Base-by-base conservation (phyloP, 2,329 filamentous ascomycete genomes). In the Aspergillus fumigatiaffinis region DNA sequence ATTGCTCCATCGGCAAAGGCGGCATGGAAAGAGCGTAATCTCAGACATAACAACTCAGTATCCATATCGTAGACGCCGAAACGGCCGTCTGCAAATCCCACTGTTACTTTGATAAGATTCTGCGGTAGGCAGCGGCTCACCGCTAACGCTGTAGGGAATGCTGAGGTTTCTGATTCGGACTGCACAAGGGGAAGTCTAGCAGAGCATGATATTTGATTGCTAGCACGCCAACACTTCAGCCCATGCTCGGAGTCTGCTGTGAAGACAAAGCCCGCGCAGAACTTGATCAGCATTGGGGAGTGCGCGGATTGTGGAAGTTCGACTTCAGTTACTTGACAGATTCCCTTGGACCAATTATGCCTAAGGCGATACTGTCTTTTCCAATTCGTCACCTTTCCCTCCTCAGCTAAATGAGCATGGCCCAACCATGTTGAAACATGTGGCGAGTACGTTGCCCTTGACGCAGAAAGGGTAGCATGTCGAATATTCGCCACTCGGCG, bases 291-390 rank as follows among this genome's bases (percentile, higher is more conserved):
- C 41, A 92, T 71, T 2, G 82, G 81, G 41, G 89, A 79, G 71
- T 86, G 69, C 54, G 79, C 75, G 1, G 78, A 73, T 47, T 81
- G 77, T 53, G 80, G 77, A 25, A 91, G 82, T 48, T 86, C 81
- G 29, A 97, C 84, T 72, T 96, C 90, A 38, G 89, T 87, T 12
- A 96, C 85, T 41, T 85, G 88, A 67, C 91, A 96, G 63, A 84
- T 87, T 0, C 93, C 94, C 60, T 82, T 85, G 1, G 89, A 84
- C 94, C 94, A 97, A 75, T 97, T 97, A 71, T 96, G 89, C 49
- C 90, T 84, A 51, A 97, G 80, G 67, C 88, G 91, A 74, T 95
- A 97, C 67, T 94, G 89, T 60, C 84, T 83, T 77, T 95, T 96
- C 92, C 92, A 97, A 68, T 94, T 85, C 50, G 84, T 87, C 21